Base-by-base conservation (phyloP, 257 asterid genomes). In the Nicotiana obtusifolia region DNA sequence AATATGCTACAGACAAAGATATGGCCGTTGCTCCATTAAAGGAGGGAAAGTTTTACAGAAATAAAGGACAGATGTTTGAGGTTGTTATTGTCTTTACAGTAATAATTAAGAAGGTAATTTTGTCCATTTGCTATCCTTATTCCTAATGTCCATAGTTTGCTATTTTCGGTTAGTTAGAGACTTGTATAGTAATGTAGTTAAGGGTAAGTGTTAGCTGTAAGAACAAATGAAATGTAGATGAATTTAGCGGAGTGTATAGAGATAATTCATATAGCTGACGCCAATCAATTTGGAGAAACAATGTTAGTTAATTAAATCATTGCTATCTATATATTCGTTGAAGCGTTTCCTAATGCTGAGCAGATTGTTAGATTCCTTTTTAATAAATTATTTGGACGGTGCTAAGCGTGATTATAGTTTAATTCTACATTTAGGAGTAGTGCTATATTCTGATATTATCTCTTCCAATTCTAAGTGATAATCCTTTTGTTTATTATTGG, bases 1-100 rank as follows among this genome's bases (percentile, higher is more conserved):
- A 57, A 80, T 78, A 44, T 85, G 84, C 67, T 83, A 83, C 79
- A 85, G 90, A 90, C 90, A 90, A 77, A 84, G 68, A 26, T 62
- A 61, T 81, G 84, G 86, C 78, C 80, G 89, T 86, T 82, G 69
- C 68, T 85, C 89, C 83, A 81, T 83, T 71, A 82, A 83, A 54
- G 76, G 84, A 59, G 84, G 88, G 89, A 82, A 77, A 84, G 80
- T 84, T 65, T 68, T 59, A 52, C 69, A 49, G 80, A 75, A 75
- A 75, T 75, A 75, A 75, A 75, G 44, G 44, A 49, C 64, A 75
- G 15, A 26, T 75, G 80, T 6, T 22, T 73, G 78, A 73, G 61
- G 26, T 49, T 24, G 61, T 44, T 26, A 49, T 26, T 26, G 64
- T 75, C 79, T 75, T 75, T 24, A 49, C 44, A 0, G 24, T 75